Evolutionary conservation across 148 eudicot species (phyloP), one percentile per base, ranked within the genome.

Genomic region (Pouteria glomerata): DNA sequence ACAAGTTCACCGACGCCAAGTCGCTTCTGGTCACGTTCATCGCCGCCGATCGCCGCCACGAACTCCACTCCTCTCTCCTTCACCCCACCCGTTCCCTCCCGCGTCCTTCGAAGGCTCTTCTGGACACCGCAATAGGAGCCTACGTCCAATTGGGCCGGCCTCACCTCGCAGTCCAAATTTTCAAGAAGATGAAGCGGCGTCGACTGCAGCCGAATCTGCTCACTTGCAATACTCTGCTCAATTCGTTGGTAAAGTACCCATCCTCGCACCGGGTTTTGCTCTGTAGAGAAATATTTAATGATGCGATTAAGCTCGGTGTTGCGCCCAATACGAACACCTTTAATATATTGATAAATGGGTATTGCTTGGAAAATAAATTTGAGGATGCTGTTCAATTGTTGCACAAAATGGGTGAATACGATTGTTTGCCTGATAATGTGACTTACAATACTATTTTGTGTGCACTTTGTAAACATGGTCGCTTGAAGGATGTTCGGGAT

Each of bases 391-490:
- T 82, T 73, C 85, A 78, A 13, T 68, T 93, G 62, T 73, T 93
- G 72, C 64, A 51, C 45, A 29, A 58, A 5, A 89, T 93, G 98
- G 42, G 29, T 4, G 81, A 80, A 2, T 86, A 73, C 76, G 57
- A 63, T 27, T 82, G 89, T 78, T 24, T 30, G 6, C 90, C 97
- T 27, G 95, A 93, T 87, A 76, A 79, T 81, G 86, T 85, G 52
- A 93, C 83, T 19, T 90, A 88, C 74, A 93, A 93, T 77, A 90
- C 97, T 0, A 71, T 93, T 24, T 71, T 93, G 72, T 82, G 87
- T 74, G 85, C 78, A 0, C 68, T 90, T 76, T 78, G 84, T 69
- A 89, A 85, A 74, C 89, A 84, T 75, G 95, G 97, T 19, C 73
- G 83, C 73, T 85, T 93, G 66, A 82, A 75, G 58, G 90, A 89